Evolutionary conservation across 208 protist genomes (phyloP).

Genomic region (Porcisia hertigi): DNA sequence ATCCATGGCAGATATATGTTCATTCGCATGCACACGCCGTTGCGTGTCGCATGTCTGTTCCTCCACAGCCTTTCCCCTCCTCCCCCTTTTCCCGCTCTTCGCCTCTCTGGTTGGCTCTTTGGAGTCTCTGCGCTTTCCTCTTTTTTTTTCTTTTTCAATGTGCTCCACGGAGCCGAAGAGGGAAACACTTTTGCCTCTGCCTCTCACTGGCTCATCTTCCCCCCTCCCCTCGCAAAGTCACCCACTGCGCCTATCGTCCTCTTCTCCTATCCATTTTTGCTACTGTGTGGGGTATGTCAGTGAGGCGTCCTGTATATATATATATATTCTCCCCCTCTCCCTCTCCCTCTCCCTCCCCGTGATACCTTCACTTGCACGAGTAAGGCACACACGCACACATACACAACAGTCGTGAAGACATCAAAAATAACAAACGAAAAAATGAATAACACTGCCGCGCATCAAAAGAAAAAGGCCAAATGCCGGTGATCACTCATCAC

Average conservation of each 20-base stretch:
- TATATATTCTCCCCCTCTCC: neutral
- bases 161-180: no score
- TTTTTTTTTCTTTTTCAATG: neutral
- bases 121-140: neutral
- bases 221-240: no score
- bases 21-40: neutral
- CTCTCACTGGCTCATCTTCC: no score
- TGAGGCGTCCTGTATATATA: neutral
- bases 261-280: neutral
- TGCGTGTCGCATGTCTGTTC: neutral
- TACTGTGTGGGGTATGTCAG: neutral
- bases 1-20: neutral
- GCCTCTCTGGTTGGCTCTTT: neutral
- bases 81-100: neutral
- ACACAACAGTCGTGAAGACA: no score
- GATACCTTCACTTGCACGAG: constrained; percentile 9
- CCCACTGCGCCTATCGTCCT: no score
- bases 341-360: neutral
- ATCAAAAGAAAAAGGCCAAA: no score
- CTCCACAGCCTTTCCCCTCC: neutral
- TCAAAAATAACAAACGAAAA: no score
- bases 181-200: no score
- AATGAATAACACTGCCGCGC: no score
- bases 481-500: no score
- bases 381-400: no score